Conservation (phyloP, 129 eudicot genomes). For the Flaveria sonorensis region DNA sequence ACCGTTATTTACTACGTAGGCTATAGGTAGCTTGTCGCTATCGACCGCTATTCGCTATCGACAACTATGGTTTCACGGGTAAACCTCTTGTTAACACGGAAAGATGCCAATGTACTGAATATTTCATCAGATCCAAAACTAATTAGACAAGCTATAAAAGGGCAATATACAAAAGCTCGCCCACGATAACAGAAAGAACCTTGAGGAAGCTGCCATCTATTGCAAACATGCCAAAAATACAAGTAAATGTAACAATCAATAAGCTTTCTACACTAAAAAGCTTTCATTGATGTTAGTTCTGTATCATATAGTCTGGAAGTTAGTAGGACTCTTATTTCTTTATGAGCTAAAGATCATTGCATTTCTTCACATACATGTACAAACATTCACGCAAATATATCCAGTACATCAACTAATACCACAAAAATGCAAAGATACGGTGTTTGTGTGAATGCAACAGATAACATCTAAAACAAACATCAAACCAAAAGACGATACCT, state of each 20-base stretch:
- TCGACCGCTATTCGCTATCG: no score
- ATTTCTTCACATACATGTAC: no score
- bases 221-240: no score
- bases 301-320: neutral
- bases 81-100: neutral
- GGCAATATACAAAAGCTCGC: neutral
- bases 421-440: neutral
- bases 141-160: neutral
- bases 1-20: no score
- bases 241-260: neutral
- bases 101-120: neutral
- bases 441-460: neutral
- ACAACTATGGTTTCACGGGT: no score
- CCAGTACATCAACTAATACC: neutral
- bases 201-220: neutral
- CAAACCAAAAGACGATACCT: slow-evolving; percentile 42
- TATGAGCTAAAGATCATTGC: no score
- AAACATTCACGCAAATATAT: no score
- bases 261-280: neutral
- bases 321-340: no score
- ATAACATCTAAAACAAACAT: neutral
- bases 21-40: no score
- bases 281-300: slow-evolving; percentile 9
- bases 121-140: neutral
- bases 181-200: neutral